Evolutionary conservation across 2,329 filamentous ascomycete species (phyloP), one percentile per base, ranked within the genome.

Genomic region (Botrytis deweyae): DNA sequence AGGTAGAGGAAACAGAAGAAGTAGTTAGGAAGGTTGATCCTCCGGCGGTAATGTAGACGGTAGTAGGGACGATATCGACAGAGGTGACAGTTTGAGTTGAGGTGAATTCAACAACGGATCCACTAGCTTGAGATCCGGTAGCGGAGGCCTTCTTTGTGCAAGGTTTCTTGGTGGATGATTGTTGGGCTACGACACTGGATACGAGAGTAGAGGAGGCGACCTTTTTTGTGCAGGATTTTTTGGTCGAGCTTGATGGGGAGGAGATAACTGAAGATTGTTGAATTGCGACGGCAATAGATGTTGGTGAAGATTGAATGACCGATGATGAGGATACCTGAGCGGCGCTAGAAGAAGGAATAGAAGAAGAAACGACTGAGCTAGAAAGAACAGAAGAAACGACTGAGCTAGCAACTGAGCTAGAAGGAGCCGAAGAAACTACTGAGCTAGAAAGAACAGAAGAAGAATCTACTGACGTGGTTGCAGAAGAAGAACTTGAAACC

Each of bases 401-500:
- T 2, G 46, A 12, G 12, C 46, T 52, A n/a, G 49, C 14, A n/a
- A 29, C 29, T 29, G 29, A 29, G 29, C 29, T 29, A 29, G 40
- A 42, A 42, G 46, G 44, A 46, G 22, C 7, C 42, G 42, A 44
- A 46, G 46, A 52, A n/a, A 14, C 49, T 5, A 52, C 25, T 18
- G 67, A 70, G 22, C 49, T 70, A 36, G 68, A 44, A 44, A 44
- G 55, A 63, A 40, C 29, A 72, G 70, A 72, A 65, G 59, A 72
- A 65, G 44, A 38, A 49, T 58, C 58, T 63, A 73, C 68, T 65
- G 68, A 71, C 44, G 72, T 46, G 25, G 10, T 71, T 58, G 67
- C 66, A 70, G 72, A 72, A 46, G 67, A 40, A 46, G 72, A 72
- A 38, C 46, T 61, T 1, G 72, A 58, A 4, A 74, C 67, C 29